phyloP scores from a whole-genome alignment of 306 rosid species.

The Corylus heterophylla region DNA sequence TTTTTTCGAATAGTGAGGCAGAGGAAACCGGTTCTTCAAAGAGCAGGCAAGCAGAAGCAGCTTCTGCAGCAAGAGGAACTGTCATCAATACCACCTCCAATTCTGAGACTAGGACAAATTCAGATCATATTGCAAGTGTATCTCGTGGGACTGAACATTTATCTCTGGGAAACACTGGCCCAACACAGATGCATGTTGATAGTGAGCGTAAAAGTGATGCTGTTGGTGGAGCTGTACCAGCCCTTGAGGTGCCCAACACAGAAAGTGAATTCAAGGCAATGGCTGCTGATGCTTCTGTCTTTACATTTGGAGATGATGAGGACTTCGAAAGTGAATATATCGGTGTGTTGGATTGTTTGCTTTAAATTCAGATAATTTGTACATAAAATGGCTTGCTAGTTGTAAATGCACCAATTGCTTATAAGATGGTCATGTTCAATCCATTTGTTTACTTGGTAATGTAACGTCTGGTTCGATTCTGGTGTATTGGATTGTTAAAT shows the following conservation, averaged over 20 bases:
- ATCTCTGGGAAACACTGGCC: slow-evolving; percentile 54
- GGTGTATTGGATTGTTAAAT: slow-evolving; percentile 17
- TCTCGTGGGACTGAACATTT: slow-evolving; percentile 62
- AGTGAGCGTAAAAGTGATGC: slow-evolving; percentile 51
- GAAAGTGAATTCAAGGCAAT: too few relatives aligned
- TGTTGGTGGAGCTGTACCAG: slow-evolving; percentile 38
- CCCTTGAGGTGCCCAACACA: not conserved
- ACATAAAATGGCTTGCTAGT: slow-evolving; percentile 53
- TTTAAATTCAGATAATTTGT: slow-evolving; percentile 42
- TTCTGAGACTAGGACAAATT: slow-evolving; percentile 40
- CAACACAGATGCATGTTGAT: slow-evolving; percentile 32
- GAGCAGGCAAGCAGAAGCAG: slow-evolving; percentile 54
- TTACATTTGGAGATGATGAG: too few relatives aligned
- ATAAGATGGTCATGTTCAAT: slow-evolving; percentile 27
- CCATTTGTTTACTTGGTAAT: slow-evolving; percentile 41
- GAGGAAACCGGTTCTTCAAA: slow-evolving; percentile 68
- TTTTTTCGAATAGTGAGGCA: slow-evolving; percentile 81
- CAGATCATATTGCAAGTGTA: slow-evolving; percentile 54
- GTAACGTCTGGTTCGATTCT: slow-evolving; percentile 12
- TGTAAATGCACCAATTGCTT: slow-evolving; percentile 18
- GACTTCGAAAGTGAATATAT: not conserved
- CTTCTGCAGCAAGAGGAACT: slow-evolving; percentile 42
- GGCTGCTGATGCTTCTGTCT: too few relatives aligned
- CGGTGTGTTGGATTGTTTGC: slow-evolving; percentile 52
- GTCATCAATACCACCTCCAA: slow-evolving; percentile 38